These are phyloP conservation scores for Beauveria australis DNA, from an alignment of 2,329 filamentous ascomycete species.

Conservation along the genomic window DNA sequence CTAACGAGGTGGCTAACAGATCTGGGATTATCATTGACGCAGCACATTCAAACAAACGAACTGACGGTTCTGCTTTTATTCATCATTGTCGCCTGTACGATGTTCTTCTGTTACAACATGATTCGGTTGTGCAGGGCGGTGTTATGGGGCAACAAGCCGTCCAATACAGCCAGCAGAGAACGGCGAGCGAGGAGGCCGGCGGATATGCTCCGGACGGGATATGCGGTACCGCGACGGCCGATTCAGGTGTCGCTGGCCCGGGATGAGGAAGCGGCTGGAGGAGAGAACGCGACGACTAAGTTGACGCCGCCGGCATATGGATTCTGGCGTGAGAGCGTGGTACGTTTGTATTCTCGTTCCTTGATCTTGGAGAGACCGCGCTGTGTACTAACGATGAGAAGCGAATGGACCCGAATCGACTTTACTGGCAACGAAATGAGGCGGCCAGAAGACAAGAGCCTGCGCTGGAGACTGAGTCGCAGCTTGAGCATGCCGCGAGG, in stretches of 20 bases:
- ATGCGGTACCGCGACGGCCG: conserved; percentile 61
- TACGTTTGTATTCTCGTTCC: conserved; percentile 35
- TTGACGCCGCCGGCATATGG: conserved; percentile 76
- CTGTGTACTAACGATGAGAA: conserved; percentile 24
- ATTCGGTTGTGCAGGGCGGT: conserved; percentile 64
- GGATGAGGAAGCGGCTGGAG: conserved; percentile 61
- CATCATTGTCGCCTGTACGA: conserved; percentile 62
- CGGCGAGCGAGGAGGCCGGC: neutral
- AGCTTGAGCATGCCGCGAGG: conserved; percentile 19
- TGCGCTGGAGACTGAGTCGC: conserved; percentile 12
- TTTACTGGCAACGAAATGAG: conserved; percentile 70
- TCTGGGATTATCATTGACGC: conserved; percentile 61
- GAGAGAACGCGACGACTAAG: conserved; percentile 47
- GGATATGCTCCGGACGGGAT: conserved; percentile 39
- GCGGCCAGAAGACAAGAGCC: conserved; percentile 19
- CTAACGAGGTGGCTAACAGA: conserved; percentile 40
- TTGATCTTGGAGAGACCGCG: neutral
- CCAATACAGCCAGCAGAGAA: neutral
- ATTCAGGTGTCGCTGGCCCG: conserved; percentile 68
- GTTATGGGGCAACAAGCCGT: conserved; percentile 36
- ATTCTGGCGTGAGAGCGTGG: conserved; percentile 73
- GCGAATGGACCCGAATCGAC: conserved; percentile 70
- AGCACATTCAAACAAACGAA: conserved; percentile 55
- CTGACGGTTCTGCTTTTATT: conserved; percentile 76
- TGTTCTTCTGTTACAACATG: conserved; percentile 75